Evolutionary conservation across 306 rosid genomes (phyloP).

Genomic region (Amphicarpaea edgeworthii): DNA sequence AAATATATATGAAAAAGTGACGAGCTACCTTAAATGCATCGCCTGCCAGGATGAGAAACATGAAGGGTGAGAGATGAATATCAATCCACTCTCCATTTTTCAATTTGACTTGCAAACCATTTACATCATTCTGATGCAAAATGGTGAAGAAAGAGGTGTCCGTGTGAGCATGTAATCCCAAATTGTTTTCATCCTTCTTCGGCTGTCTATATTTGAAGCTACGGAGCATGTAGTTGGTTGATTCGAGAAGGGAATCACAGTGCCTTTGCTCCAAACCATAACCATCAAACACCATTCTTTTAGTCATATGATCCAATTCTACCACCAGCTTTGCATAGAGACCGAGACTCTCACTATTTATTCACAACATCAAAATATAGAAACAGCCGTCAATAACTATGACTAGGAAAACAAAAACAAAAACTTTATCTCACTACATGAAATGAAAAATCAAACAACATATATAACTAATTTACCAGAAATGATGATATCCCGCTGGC

Average conservation of each 20-base stretch:
- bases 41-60: slow-evolving; percentile 49
- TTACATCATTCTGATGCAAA: slow-evolving; percentile 48
- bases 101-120: slow-evolving; percentile 48
- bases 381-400: neutral
- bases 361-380: neutral
- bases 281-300: slow-evolving; percentile 43
- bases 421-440: too few species aligned
- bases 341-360: slow-evolving; percentile 38
- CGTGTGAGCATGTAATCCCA: slow-evolving; percentile 48
- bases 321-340: slow-evolving; percentile 44
- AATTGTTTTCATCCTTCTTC: slow-evolving; percentile 14
- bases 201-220: slow-evolving; percentile 47
- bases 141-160: slow-evolving; percentile 50
- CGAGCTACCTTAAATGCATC: slow-evolving; percentile 50
- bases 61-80: slow-evolving; percentile 43
- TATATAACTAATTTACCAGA: slow-evolving; percentile 39
- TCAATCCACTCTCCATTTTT: slow-evolving; percentile 50
- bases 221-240: slow-evolving; percentile 45
- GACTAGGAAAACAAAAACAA: too few species aligned
- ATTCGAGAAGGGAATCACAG: slow-evolving; percentile 44
- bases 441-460: neutral
- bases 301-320: slow-evolving; percentile 45
- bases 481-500: slow-evolving; percentile 51
- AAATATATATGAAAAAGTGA: slow-evolving; percentile 13
- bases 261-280: slow-evolving; percentile 47